Evolutionary conservation across 306 rosid species (phyloP).

Genomic region (Prosopis cineraria): DNA sequence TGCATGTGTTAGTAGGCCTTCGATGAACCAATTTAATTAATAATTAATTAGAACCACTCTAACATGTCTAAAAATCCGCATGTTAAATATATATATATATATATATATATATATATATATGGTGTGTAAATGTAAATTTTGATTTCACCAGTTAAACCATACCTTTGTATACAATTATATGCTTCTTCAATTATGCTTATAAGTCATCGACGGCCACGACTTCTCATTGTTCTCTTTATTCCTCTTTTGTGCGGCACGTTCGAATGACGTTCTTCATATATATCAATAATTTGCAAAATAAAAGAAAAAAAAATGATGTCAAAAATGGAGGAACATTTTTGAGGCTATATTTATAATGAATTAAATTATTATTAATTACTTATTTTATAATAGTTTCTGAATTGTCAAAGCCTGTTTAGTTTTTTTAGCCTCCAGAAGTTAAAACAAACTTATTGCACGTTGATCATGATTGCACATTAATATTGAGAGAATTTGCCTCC

Average conservation of each 20-base stretch:
- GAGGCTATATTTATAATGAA: not conserved
- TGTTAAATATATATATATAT: too few species aligned
- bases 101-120: too few species aligned
- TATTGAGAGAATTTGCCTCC: too few species aligned
- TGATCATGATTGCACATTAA: too few species aligned
- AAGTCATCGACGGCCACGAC: too few species aligned
- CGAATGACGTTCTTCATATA: conserved; percentile 47
- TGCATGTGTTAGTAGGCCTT: not conserved
- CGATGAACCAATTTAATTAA: not conserved
- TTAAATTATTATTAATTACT: too few species aligned
- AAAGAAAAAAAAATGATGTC: not conserved
- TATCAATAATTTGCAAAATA: conserved; percentile 14
- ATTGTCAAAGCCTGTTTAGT: too few species aligned
- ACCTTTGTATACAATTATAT: conserved; percentile 33
- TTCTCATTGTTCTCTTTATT: conserved; percentile 4
- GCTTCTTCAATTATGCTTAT: not conserved
- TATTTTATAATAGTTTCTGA: too few species aligned
- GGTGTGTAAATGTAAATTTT: not conserved
- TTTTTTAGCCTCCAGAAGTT: too few species aligned
- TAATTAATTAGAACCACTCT: not conserved
- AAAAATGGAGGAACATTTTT: conserved; percentile 13
- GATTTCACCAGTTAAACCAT: not conserved
- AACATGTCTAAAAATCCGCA: not conserved
- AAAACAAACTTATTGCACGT: too few species aligned
- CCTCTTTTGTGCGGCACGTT: conserved; percentile 20